phyloP scores from a whole-genome alignment of 768 basidiomycete species.

The Mrakia frigida region DNA sequence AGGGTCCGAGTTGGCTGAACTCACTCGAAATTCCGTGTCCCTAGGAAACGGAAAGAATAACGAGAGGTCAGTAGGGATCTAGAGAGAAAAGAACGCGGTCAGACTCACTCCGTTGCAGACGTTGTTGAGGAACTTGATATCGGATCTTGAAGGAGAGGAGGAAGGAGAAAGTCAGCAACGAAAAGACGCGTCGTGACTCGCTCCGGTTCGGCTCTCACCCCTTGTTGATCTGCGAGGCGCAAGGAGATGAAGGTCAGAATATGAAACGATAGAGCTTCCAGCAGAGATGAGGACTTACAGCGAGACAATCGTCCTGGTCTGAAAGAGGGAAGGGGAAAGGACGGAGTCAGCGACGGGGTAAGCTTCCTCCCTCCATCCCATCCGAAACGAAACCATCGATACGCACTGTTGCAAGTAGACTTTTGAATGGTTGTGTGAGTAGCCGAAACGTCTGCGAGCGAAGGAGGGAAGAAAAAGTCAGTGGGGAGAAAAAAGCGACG shows the following conservation, averaged over 20 bases:
- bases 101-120: constrained; percentile 47
- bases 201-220: neutral
- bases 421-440: constrained; percentile 33
- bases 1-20: constrained; percentile 11
- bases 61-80: neutral
- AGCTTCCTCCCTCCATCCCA: neutral
- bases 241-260: neutral
- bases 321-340: neutral
- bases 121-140: constrained; percentile 49
- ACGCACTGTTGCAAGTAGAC: constrained; percentile 17
- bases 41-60: neutral
- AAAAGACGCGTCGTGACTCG: neutral
- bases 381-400: too few relatives aligned
- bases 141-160: neutral
- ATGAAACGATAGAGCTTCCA: constrained; percentile 1
- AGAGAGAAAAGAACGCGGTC: too few relatives aligned
- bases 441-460: constrained; percentile 33
- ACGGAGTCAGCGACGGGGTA: neutral
- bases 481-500: too few relatives aligned
- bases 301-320: constrained; percentile 59
- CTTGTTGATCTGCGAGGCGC: neutral
- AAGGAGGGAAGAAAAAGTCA: too few relatives aligned
- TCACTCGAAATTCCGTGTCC: constrained; percentile 59
- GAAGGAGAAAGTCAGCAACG: neutral
- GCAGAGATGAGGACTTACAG: constrained; percentile 47